A percentile compares a stretch with the other conserved stretches of the same genome.
These are phyloP conservation scores for Parathielavia hyrcaniae DNA, from an alignment of 495 filamentous ascomycete species.

Conservation along the genomic window DNA sequence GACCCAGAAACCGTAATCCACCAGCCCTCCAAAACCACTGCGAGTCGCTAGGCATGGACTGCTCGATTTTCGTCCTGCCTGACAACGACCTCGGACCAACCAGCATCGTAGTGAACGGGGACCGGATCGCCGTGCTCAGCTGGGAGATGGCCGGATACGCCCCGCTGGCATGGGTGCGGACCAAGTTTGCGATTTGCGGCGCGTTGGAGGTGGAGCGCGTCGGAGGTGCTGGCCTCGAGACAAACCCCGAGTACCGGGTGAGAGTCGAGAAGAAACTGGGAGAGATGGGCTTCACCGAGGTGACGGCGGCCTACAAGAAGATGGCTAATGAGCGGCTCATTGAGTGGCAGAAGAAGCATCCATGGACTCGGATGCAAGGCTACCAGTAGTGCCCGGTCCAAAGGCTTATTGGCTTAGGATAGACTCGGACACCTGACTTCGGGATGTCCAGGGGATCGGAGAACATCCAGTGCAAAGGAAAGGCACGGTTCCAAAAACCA, in stretches of 20 bases:
- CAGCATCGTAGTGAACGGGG: neutral
- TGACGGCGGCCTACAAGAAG: slow-evolving; percentile 1
- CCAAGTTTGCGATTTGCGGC: slow-evolving; percentile 13
- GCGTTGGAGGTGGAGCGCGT: slow-evolving; percentile 8
- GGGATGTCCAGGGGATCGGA: too few species aligned
- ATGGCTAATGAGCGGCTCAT: neutral
- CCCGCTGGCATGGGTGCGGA: slow-evolving; percentile 13
- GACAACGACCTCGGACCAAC: slow-evolving; percentile 11
- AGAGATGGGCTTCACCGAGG: slow-evolving; percentile 9
- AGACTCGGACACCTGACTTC: too few species aligned
- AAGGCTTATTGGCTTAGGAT: too few species aligned
- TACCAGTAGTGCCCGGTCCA: too few species aligned
- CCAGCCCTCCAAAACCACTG: neutral
- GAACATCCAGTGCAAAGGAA: too few species aligned
- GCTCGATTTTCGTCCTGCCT: neutral
- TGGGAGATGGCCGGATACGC: slow-evolving; percentile 14
- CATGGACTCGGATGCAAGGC: too few species aligned
- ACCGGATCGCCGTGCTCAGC: slow-evolving; percentile 4
- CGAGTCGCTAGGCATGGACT: slow-evolving; percentile 6
- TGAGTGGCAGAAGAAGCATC: neutral
- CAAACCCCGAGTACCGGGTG: slow-evolving; percentile 1
- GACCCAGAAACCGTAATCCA: neutral
- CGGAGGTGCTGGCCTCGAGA: neutral
- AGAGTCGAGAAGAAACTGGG: slow-evolving; percentile 7
- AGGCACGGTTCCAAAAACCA: too few species aligned